Evolutionary conservation across 1,284 basidiomycete genomes (phyloP), one percentile per base, ranked within the genome.

Genomic region (Austropuccinia psidii): DNA sequence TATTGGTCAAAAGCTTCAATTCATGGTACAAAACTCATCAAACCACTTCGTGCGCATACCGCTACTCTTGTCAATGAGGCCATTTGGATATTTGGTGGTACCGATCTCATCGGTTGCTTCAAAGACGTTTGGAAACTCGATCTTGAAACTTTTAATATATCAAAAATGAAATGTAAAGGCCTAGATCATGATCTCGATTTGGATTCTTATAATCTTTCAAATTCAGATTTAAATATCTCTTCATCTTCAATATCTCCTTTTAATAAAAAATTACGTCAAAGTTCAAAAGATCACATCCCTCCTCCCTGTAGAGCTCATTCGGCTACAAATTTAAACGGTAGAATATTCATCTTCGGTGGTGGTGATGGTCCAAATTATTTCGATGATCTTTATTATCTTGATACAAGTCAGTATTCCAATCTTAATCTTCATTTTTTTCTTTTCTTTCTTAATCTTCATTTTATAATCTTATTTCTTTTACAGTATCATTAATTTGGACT

Each of bases 351-450:
- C 66, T 74, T 78, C 52, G 77, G 77, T 11, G 77, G 77, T 17
- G 77, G 77, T 6, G 77, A 77, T 76, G 77, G 77, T 7, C 77
- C 77, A 2, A 75, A 70, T 31, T 78, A 78, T 47, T 78, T 74
- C 37, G 76, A 76, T 66, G 76, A 76, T 47, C 37, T 76, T 4
- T 78, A 76, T 57, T 60, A 75, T 37, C 73, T 78, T 19, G 76
- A 78, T 47, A 77, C 77, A 13, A 43, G 73, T 75, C 1, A 24
- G 61, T 54, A 17, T 19, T 37, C 37, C 21, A 6, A 4, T 15
- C 39, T 21, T 33, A 17, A 62, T 37, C 39, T 27, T 33, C 24
- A n/a, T n/a, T 49, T 61, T 8, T 57, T 37, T 7, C 29, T 57
- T 35, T 6, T 24, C 24, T 47, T 50, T 6, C 61, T 13, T 11